A percentile compares a stretch with the other conserved stretches of the same genome.
These are phyloP conservation scores for Pestalotiopsis sp. DNA, from an alignment of 2,329 filamentous ascomycete species.

Conservation along the genomic window DNA sequence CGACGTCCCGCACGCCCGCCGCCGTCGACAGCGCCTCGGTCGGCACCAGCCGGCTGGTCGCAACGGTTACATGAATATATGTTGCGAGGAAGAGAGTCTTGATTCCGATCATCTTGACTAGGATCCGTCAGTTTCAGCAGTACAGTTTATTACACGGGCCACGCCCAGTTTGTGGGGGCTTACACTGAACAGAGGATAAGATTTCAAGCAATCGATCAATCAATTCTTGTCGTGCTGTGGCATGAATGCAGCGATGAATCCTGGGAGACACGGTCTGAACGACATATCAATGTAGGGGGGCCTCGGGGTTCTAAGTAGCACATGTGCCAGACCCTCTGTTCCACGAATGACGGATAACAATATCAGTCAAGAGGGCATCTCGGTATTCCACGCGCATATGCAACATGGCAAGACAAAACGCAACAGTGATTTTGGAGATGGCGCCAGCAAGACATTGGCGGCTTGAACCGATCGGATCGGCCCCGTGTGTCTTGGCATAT, in stretches of 20 bases:
- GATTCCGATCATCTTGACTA: background rate
- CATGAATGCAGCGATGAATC: background rate
- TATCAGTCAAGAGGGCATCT: background rate
- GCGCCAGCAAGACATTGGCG: background rate
- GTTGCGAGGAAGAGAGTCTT: background rate
- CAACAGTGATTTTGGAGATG: background rate
- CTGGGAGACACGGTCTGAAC: background rate
- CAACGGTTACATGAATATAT: background rate
- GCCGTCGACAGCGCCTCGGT: slow-evolving; percentile 18
- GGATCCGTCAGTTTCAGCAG: background rate
- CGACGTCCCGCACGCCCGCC: slow-evolving; percentile 16
- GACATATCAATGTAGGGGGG: background rate
- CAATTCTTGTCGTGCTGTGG: background rate
- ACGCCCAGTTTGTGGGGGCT: no score
- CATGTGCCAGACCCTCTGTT: background rate
- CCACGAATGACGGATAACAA: background rate
- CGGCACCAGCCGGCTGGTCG: slow-evolving; percentile 18
- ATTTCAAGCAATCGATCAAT: background rate
- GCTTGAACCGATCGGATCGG: background rate
- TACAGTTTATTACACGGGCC: background rate
- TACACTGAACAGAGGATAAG: background rate
- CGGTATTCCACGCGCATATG: background rate
- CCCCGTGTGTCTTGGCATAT: background rate
- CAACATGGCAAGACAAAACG: background rate
- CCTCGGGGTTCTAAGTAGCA: background rate